Conservation (phyloP, 805 yeast genomes). For the Teunomyces panamensis region DNA sequence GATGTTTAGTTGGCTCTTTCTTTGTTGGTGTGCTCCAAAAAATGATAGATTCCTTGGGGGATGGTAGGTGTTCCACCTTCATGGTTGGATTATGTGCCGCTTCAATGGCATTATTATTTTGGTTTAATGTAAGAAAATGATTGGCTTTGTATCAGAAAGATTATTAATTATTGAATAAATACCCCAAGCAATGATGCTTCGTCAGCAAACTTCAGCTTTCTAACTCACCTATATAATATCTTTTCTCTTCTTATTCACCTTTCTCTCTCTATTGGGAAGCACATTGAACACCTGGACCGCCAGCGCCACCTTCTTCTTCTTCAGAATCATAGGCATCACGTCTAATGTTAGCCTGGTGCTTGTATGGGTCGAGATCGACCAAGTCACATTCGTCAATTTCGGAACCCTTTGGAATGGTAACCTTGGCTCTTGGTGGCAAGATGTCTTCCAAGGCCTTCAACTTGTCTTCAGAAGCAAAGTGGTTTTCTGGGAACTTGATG, state of each 20-base stretch:
- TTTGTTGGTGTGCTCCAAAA: constrained; percentile 63
- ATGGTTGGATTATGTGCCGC: constrained; percentile 48
- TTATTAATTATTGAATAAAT: constrained; percentile 6
- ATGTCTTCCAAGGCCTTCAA: constrained; percentile 69
- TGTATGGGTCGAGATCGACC: constrained; percentile 62
- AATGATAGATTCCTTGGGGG: constrained; percentile 55
- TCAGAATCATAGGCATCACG: constrained; percentile 44
- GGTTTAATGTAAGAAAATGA: background rate
- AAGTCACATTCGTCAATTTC: constrained; percentile 79
- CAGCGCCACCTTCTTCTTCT: constrained; percentile 50
- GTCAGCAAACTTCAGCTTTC: constrained; percentile 1
- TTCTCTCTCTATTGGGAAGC: constrained; percentile 68
- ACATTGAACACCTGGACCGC: constrained; percentile 82
- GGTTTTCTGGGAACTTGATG: constrained; percentile 79
- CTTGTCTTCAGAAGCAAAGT: constrained; percentile 73
- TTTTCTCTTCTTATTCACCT: constrained; percentile 28
- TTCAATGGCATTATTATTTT: background rate
- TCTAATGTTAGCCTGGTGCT: constrained; percentile 46
- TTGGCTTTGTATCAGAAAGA: background rate
- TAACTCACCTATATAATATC: background rate
- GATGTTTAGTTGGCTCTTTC: constrained; percentile 73
- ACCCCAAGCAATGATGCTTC: background rate
- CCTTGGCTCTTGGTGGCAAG: constrained; percentile 71
- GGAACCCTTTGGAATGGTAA: constrained; percentile 64
- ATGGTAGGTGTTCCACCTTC: constrained; percentile 80